phyloP scores from a whole-genome alignment of 83 land plant species.

The Diphasiastrum complanatum region DNA sequence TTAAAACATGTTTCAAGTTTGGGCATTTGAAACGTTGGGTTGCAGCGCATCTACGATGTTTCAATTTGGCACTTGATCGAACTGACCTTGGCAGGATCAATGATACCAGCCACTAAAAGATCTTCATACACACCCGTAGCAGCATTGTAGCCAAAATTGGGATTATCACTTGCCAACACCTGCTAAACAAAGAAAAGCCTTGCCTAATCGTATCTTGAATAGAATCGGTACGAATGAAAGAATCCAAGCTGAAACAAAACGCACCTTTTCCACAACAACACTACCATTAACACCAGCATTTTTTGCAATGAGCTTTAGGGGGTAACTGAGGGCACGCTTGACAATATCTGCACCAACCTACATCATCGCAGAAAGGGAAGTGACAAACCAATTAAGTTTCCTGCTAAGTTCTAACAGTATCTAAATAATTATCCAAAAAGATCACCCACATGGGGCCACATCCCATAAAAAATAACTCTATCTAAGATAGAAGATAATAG shows the following conservation, averaged over 20 bases:
- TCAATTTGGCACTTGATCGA: too few species aligned
- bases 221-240: not conserved
- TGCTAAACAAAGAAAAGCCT: too few species aligned
- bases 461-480: not conserved
- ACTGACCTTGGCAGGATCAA: constrained; percentile 83
- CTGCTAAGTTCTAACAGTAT: not conserved
- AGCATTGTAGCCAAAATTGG: constrained; percentile 75
- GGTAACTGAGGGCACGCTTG: constrained; percentile 55
- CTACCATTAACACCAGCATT: constrained; percentile 34
- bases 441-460: not conserved
- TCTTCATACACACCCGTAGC: constrained; percentile 76
- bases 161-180: constrained; percentile 60
- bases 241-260: not conserved
- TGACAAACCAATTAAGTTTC: not conserved
- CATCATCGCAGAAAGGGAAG: not conserved
- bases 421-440: not conserved
- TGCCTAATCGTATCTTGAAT: too few species aligned
- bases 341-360: constrained; percentile 79
- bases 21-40: too few species aligned
- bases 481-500: not conserved
- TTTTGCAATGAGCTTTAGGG: constrained; percentile 44
- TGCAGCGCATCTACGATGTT: too few species aligned
- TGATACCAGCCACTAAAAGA: constrained; percentile 78
- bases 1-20: too few species aligned
- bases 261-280: constrained; percentile 10